phyloP scores from a whole-genome alignment of 192 early-diverging fungal species.

The Rhizophagus clarus region DNA sequence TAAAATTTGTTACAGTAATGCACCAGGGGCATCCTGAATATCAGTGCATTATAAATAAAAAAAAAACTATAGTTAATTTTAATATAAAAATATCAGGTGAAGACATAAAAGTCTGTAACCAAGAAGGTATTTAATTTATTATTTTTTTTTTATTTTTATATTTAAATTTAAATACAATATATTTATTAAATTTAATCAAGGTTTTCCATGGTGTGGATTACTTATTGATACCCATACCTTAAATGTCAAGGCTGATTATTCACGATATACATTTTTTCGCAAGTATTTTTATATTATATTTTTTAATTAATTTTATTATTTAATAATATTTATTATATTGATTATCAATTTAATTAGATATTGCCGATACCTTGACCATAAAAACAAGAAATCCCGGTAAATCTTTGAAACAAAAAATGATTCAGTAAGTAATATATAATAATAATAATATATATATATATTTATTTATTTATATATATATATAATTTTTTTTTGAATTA shows the following conservation, averaged over 20 bases:
- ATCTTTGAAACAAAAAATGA: constrained; percentile 10
- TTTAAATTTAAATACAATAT: neutral
- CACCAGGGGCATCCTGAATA: constrained; percentile 4
- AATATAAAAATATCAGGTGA: neutral
- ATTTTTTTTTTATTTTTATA: too few species aligned
- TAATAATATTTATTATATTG: neutral
- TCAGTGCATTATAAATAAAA: neutral
- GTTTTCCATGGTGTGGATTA: constrained; percentile 85
- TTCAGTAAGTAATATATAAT: constrained; percentile 5
- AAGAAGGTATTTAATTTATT: neutral
- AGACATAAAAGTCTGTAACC: neutral
- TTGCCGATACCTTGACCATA: constrained; percentile 45
- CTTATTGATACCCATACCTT: constrained; percentile 70
- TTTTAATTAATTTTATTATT: neutral
- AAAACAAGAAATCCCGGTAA: constrained; percentile 32
- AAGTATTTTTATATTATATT: constrained; percentile 34
- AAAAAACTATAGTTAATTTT: constrained; percentile 5
- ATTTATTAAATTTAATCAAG: constrained; percentile 39
- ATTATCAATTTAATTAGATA: neutral
- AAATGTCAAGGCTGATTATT: constrained; percentile 71
- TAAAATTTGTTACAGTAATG: constrained; percentile 16
- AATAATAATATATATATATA: too few species aligned
- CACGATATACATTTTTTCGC: constrained; percentile 44
- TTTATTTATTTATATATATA: too few species aligned
- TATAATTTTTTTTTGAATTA: constrained; percentile 29